Conservation (phyloP, 192 early-diverging fungal species). For the Gamsiella multidivaricata region DNA sequence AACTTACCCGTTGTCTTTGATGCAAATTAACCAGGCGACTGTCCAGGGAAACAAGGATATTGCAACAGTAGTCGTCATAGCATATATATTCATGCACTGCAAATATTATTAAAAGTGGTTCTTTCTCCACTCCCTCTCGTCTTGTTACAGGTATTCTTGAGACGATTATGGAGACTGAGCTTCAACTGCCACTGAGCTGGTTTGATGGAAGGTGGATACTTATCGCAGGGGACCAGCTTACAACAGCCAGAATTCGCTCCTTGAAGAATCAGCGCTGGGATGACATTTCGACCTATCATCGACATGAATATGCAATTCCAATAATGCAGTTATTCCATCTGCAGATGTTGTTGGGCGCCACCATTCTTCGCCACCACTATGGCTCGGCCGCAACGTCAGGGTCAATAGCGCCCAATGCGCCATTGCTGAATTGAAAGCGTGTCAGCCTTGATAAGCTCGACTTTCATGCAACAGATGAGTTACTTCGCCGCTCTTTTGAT, state of each 20-base stretch:
- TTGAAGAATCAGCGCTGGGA: background rate
- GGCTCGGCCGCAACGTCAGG: background rate
- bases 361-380: background rate
- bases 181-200: background rate
- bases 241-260: background rate
- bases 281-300: background rate
- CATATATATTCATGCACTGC: too few relatives aligned
- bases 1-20: conserved; percentile 5
- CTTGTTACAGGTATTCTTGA: too few relatives aligned
- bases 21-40: conserved; percentile 8
- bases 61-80: too few relatives aligned
- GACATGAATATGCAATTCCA: conserved; percentile 10
- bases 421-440: conserved; percentile 6
- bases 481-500: conserved; percentile 1
- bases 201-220: background rate
- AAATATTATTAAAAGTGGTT: too few relatives aligned
- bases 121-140: too few relatives aligned
- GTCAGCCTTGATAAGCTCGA: conserved; percentile 1
- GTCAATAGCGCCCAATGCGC: background rate
- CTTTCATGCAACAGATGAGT: conserved; percentile 16
- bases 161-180: background rate
- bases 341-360: too few relatives aligned
- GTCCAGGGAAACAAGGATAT: background rate
- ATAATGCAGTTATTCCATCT: conserved; percentile 15
- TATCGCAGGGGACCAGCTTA: conserved; percentile 19